Evolutionary conservation across 2,329 filamentous ascomycete species (phyloP), one percentile per base, ranked within the genome.

Genomic region (Moelleriella libera): DNA sequence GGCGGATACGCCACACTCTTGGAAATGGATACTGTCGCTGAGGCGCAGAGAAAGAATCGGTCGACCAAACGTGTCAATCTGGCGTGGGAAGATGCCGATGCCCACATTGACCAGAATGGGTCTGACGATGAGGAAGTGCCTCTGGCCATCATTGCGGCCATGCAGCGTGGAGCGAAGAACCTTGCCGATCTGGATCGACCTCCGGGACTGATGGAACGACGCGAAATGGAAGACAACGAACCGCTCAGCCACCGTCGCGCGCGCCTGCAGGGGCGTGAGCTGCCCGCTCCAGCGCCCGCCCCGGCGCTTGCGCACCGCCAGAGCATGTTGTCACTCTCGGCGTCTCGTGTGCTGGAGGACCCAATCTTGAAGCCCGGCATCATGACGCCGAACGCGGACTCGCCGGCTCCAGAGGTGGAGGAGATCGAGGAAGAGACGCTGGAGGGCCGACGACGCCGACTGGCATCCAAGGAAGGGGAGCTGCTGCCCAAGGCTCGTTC

Each of bases 1-100:
- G 89, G 88, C n/a, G 82, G 94, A 74, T 87, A 92, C 53, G 86
- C 86, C 11, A 98, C 92, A 0, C 72, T 98, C 4, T 72, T 98
- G 1, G 81, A 98, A 60, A 76, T 97, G 54, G 90, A 98, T 58
- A 85, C 88, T 0, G 87, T 96, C 30, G 86, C 87, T 28, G 85
- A 96, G 63, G 76, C 88, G 29, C 85, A 95, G 61, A 82, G 82
- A 55, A 80, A 82, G 53, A 75, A 83, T 30, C 79, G 90, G 39
- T 76, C 83, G 56, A 75, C 76, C 48, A 85, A 85, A 58, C 85
- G 82, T 49, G 80, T 95, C 34, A 87, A 87, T 49, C 72, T 98
- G 34, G 92, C 90, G 1, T 98, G 92, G 92, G 89, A 97, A 63
- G 83, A 84, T 45, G 74, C 75, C 1, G 65, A 68, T 10, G 68